A percentile compares a stretch with the other conserved stretches of the same genome.
These are phyloP conservation scores for Salix koriyanagi DNA, from an alignment of 345 rosid species.

Conservation along the genomic window DNA sequence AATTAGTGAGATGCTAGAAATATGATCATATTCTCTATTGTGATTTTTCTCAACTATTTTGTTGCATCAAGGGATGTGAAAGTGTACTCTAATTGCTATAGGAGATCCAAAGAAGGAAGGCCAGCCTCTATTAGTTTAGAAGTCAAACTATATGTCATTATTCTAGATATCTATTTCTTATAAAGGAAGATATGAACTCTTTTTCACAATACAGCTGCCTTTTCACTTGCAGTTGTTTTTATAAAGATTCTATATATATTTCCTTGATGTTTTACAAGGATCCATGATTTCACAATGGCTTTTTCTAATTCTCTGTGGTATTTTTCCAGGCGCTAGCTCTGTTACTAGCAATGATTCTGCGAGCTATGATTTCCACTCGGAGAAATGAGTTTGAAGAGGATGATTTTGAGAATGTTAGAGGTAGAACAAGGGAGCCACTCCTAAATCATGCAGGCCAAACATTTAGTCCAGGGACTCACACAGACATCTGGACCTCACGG, in stretches of 20 bases:
- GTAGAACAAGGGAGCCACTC: conserved; percentile 68
- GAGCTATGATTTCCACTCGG: conserved; percentile 61
- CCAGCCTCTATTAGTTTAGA: no score
- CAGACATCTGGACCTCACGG: conserved; percentile 64
- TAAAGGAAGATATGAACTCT: not conserved
- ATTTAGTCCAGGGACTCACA: conserved; percentile 45
- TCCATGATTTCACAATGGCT: not conserved
- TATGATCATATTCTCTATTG: no score
- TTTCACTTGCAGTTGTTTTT: not conserved
- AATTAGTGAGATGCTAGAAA: not conserved
- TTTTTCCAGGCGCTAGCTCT: conserved; percentile 57
- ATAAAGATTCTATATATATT: not conserved
- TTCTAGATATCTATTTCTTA: not conserved
- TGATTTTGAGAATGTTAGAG: conserved; percentile 52
- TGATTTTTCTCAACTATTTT: no score
- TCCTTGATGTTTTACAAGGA: not conserved
- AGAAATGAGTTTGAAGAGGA: conserved; percentile 52
- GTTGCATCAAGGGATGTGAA: no score
- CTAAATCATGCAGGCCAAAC: conserved; percentile 58
- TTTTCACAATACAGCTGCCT: not conserved
- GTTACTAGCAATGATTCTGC: conserved; percentile 62
- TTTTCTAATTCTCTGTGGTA: conserved; percentile 11
- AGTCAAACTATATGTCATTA: no score
- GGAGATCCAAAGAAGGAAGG: no score
- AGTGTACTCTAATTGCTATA: no score